phyloP scores from a whole-genome alignment of 306 rosid species.

The Citrullus amarus region DNA sequence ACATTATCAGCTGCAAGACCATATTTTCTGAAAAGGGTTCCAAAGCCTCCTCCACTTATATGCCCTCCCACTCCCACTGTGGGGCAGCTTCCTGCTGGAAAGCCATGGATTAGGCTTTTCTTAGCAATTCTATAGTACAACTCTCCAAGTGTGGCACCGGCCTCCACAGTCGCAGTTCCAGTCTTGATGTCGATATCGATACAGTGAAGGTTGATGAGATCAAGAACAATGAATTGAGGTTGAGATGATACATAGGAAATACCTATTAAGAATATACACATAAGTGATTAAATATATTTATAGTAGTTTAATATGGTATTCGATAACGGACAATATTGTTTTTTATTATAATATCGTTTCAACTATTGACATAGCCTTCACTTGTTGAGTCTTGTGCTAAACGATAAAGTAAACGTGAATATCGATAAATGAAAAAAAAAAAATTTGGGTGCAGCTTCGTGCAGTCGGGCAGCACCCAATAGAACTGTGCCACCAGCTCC shows the following conservation, averaged over 20 bases:
- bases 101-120: conserved; percentile 15
- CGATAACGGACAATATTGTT: too few species aligned
- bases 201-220: conserved; percentile 16
- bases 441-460: too few species aligned
- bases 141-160: conserved; percentile 22
- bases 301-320: neutral
- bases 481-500: too few species aligned
- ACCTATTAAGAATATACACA: neutral
- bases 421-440: too few species aligned
- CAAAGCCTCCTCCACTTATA: conserved; percentile 16
- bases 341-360: too few species aligned
- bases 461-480: too few species aligned
- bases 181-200: conserved; percentile 7
- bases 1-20: conserved; percentile 62
- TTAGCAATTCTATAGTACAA: conserved; percentile 18
- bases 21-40: conserved; percentile 31
- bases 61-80: conserved; percentile 21
- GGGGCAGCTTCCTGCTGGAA: conserved; percentile 24
- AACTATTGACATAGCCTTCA: too few species aligned
- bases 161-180: conserved; percentile 5
- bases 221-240: conserved; percentile 14
- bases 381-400: too few species aligned
- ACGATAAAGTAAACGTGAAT: too few species aligned
- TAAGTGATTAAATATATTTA: neutral
- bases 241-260: conserved; percentile 21